Evolutionary conservation across 805 yeast genomes (phyloP).

Genomic region (Wickerhamomyces kurtzmanii): DNA sequence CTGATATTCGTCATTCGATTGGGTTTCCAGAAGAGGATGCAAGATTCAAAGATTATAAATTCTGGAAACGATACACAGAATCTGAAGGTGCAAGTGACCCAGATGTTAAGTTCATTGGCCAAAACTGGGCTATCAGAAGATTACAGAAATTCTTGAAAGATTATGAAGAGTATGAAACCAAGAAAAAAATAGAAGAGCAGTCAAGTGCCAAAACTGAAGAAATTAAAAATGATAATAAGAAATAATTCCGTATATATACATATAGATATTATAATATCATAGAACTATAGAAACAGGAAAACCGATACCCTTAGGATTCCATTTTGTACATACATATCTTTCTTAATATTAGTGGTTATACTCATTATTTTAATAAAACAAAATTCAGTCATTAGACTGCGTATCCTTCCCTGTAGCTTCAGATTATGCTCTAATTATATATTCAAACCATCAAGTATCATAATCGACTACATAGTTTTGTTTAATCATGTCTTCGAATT

Average conservation of each 20-base stretch:
- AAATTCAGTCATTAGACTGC: too few species aligned
- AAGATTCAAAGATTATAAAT: constrained; percentile 54
- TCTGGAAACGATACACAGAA: constrained; percentile 64
- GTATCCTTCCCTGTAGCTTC: too few species aligned
- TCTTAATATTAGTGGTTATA: background rate
- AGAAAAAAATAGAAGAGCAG: background rate
- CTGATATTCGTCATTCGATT: constrained; percentile 28
- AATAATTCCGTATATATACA: background rate
- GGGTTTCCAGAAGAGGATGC: constrained; percentile 55
- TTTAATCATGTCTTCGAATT: constrained; percentile 2
- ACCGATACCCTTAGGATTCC: background rate
- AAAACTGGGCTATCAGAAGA: constrained; percentile 75
- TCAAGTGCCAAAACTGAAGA: too few species aligned
- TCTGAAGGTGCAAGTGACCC: constrained; percentile 62
- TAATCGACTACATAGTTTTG: constrained; percentile 1
- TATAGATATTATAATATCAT: background rate
- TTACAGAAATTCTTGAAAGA: constrained; percentile 38
- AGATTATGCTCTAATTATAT: background rate
- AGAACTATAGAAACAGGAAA: background rate
- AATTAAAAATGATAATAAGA: background rate
- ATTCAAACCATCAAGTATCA: background rate
- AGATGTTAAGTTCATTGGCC: constrained; percentile 62
- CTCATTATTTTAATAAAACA: too few species aligned
- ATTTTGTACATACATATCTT: background rate
- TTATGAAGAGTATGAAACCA: constrained; percentile 6